Base-by-base conservation (phyloP, 2,329 filamentous ascomycete species). In the Phoma sp. region DNA sequence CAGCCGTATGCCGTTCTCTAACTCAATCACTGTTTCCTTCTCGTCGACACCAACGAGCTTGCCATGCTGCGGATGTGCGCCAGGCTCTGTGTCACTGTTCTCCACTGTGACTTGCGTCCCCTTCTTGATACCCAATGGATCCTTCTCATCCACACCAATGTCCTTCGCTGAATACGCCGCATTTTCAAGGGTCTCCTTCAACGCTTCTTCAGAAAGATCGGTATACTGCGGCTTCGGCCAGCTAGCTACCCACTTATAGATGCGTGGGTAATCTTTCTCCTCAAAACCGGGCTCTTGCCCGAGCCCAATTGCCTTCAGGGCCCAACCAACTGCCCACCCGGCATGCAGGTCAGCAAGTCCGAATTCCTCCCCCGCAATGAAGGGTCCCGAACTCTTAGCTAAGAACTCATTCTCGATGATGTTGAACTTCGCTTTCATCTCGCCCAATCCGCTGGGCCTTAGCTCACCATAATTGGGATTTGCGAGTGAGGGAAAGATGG, bases 261-360 rank as follows among this genome's bases (percentile, higher is more conserved):
- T 47, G 8, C 37, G 32, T 0, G 52, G 52, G 7, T 42, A 51
- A 11, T 55, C 38, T 2, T 13, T 9, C 6, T 25, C 22, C 13
- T 30, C 14, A 22, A 55, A 55, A 3, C 52, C 52, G 3, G 30
- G 30, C 11, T 55, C 41, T 32, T 47, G 41, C 1, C 32, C 38
- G 4, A 55, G 32, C 0, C 42, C 42, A 27, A 55, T 43, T 2
- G 42, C 32, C 7, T 42, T 38, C 2, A 55, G 47, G 2, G 14
- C 7, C 52, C 52, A 55, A 2, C 47, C 41, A 2, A 55, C 52
- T 1, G 42, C 52, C 52, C 52, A 55, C 1, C 52, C 52, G 4
- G 43, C 47, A 5, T 55, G 52, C 4, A 51, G 7, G n/a, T 55
- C 52, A 14, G 52, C 52, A 22, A 55, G 46, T 4, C 46, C 52